Conservation (phyloP, 176 grass and related monocot genomes). For the Avena eriantha region DNA sequence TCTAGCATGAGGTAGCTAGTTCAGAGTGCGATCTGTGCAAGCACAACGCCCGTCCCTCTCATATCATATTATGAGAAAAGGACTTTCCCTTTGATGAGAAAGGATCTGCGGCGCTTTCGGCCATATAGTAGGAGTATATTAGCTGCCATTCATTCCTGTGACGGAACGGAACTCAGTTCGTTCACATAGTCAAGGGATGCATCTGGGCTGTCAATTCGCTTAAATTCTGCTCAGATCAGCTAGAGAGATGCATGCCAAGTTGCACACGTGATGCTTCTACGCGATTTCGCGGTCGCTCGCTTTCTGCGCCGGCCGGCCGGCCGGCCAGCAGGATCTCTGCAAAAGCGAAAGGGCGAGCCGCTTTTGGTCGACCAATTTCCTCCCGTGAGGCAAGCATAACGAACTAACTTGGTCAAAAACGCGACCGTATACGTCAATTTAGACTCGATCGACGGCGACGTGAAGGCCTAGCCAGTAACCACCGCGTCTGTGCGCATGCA, state of each 20-base stretch:
- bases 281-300: not conserved
- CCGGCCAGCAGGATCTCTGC: not conserved
- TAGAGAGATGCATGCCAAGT: not conserved
- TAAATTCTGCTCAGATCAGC: not conserved
- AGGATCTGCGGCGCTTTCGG: constrained; percentile 26
- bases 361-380: not conserved
- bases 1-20: too few species aligned
- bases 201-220: not conserved
- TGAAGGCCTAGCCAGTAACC: constrained; percentile 22
- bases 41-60: not conserved
- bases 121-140: not conserved
- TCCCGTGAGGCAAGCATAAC: constrained; percentile 9
- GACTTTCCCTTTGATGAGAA: constrained; percentile 21
- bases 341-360: constrained; percentile 12
- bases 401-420: constrained; percentile 9
- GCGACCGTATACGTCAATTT: not conserved
- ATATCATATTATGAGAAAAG: not conserved
- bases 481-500: not conserved
- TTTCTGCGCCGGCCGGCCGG: constrained; percentile 22
- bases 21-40: not conserved
- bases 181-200: too few species aligned
- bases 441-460: constrained; percentile 1
- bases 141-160: not conserved
- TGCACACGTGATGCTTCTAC: not conserved
- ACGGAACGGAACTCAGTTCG: too few species aligned